Evolutionary conservation across 108 stramenopile genomes (phyloP), one percentile per base, ranked within the genome.

Genomic region (Nitzschia palea): DNA sequence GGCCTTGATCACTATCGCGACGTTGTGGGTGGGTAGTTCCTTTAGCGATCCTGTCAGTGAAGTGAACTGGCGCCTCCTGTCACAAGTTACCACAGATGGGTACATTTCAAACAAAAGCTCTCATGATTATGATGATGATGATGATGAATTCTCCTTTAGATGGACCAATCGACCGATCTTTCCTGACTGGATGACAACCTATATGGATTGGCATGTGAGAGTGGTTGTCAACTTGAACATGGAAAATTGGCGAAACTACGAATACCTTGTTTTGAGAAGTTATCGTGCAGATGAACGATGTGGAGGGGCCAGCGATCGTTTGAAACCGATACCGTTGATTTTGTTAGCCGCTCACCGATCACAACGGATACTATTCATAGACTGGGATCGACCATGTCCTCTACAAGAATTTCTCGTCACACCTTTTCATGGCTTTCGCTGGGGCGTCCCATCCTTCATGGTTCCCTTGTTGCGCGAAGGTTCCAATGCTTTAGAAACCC

Each of bases 381-480:
- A 70, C 25, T 81, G 80, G 80, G 44, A 51, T 43, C 29, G 76
- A 20, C 80, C 80, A 1, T 74, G 42, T 70, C 14, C 62, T 14
- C 44, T 81, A 54, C 56, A 67, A 62, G 65, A 73, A 31, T 81
- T 81, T 62, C 44, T 81, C 15, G 33, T 77, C 3, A 76, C 80
- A 23, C 72, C 36, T 23, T 0, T 2, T 18, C 54, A 55, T 31
- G 68, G 75, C 20, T 50, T 76, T 3, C 27, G 70, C 8, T 76
- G 75, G 75, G 37, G 14, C 9, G 52, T 48, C 1, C 65, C 65
- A 2, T 14, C 51, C 2, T 23, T 43, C n/a, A 26, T 73, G 29
- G 4, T 44, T 20, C 26, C 54, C 0, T 47, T 55, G 22, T 27
- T 73, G 29, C 25, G 59, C 10, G 9, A 56, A 10, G 20, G 57